phyloP scores from a whole-genome alignment of 371 early-diverging fungal genomes.

The Basidiobolus meristosporus region DNA sequence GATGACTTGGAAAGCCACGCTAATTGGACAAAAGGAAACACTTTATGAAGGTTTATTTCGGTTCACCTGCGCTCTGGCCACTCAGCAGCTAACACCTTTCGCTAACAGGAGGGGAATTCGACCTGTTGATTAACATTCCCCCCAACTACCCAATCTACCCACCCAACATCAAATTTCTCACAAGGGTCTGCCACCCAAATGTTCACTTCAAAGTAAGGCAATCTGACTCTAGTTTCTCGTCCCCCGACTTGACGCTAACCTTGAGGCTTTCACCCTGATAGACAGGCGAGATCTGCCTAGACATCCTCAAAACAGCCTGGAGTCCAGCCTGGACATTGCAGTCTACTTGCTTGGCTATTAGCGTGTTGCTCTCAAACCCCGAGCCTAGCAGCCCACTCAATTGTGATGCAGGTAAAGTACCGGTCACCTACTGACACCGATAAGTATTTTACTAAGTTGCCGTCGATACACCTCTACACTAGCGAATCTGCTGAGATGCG shows the following conservation, averaged over 20 bases:
- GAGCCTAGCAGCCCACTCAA: slow-evolving; percentile 81
- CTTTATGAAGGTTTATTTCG: slow-evolving; percentile 68
- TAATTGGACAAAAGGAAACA: slow-evolving; percentile 63
- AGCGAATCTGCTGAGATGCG: slow-evolving; percentile 74
- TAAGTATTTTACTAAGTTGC: too few species aligned
- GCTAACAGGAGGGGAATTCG: slow-evolving; percentile 30
- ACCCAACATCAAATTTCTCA: slow-evolving; percentile 45
- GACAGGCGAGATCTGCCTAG: slow-evolving; percentile 72
- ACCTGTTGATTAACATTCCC: slow-evolving; percentile 30
- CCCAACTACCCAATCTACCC: slow-evolving; percentile 52
- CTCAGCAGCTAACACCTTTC: not conserved
- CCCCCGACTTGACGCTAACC: not conserved
- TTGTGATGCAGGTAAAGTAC: slow-evolving; percentile 52
- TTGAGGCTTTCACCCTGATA: slow-evolving; percentile 4
- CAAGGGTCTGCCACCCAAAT: slow-evolving; percentile 65
- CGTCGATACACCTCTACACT: too few species aligned
- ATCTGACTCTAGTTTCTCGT: not conserved
- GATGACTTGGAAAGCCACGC: slow-evolving; percentile 67
- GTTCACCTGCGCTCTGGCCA: not conserved
- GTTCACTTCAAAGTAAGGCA: slow-evolving; percentile 44
- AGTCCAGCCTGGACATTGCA: slow-evolving; percentile 66
- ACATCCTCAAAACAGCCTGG: slow-evolving; percentile 67
- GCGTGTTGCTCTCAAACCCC: slow-evolving; percentile 46
- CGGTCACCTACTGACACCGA: too few species aligned
- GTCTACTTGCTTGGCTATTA: slow-evolving; percentile 49